Evolutionary conservation across 352 stramenopile genomes (phyloP), one percentile per base, ranked within the genome.

Genomic region (Globisporangium paddicum): DNA sequence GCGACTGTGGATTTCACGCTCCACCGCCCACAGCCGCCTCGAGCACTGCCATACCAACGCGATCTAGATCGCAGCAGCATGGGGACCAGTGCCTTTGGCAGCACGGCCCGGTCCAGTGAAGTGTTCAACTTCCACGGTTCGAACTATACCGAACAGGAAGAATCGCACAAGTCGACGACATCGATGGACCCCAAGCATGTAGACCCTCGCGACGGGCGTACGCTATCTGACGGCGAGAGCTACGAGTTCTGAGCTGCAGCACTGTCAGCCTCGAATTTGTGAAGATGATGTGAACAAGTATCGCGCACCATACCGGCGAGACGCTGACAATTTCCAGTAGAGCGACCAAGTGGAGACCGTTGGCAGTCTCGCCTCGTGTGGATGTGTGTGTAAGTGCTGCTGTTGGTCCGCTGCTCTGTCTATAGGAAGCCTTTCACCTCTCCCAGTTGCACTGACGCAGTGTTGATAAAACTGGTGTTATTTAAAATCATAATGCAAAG

Each of bases 241-340:
- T 90, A 90, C 67, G 80, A 90, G 67, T 90, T 90, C 54, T 90
- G 50, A 86, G 57, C 65, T 49, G n/a, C 21, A 11, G 30, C 10
- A 1, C 11, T 38, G 46, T 4, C 46, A 26, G n/a, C 26, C 46
- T 30, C 14, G 4, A 53, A 25, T 9, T 14, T 38, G 46, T 38
- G 6, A 23, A 23, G 8, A 47, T 26, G 41, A 19, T 26, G n/a
- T 23, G 2, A 53, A 26, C 9, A 26, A 53, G 9, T 18, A 26
- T 38, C n/a, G 26, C 19, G 46, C 46, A 26, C 46, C 46, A 53
- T n/a, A 19, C 10, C 23, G 35, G 7, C 38, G 26, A 18, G 26
- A 53, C n/a, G 10, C 26, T 26, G 46, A 26, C 46, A 18, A 13
- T n/a, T 53, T 53, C 46, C 28, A 38, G 26, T 35, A 30, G 26